Conservation (phyloP, 1,284 basidiomycete genomes). For the Cutaneotrichosporon daszewskae region DNA sequence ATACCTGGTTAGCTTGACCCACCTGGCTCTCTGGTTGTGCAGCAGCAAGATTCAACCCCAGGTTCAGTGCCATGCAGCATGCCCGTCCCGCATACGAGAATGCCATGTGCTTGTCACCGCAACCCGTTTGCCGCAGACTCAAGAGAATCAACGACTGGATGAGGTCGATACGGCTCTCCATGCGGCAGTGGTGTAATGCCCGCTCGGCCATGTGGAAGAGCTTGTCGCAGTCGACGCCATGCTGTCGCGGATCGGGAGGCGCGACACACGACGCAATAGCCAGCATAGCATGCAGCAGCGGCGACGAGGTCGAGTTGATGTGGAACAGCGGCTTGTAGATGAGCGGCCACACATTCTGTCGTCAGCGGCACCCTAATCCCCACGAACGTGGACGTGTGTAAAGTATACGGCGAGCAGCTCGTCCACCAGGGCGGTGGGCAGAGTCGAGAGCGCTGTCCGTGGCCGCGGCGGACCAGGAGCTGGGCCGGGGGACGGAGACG, state of each 20-base stretch:
- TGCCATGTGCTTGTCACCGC: conserved; percentile 46
- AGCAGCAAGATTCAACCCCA: conserved; percentile 45
- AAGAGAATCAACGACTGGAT: conserved; percentile 47
- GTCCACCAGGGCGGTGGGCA: conserved; percentile 26
- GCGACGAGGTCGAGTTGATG: conserved; percentile 26
- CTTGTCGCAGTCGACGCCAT: conserved; percentile 60
- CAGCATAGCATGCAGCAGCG: conserved; percentile 38
- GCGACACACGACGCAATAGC: conserved; percentile 38
- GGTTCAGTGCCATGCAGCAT: conserved; percentile 46
- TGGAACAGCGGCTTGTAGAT: conserved; percentile 44
- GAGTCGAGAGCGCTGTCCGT: no score
- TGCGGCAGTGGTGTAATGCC: conserved; percentile 25
- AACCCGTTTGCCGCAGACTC: conserved; percentile 48
- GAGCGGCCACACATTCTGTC: conserved; percentile 45
- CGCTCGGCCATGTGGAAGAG: conserved; percentile 47
- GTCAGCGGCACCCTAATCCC: not conserved
- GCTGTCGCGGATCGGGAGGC: conserved; percentile 50
- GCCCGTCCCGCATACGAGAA: conserved; percentile 46
- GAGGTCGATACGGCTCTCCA: conserved; percentile 33
- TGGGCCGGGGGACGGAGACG: no score
- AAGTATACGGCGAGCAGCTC: conserved; percentile 39
- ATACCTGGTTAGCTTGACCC: conserved; percentile 25
- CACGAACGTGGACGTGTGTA: conserved; percentile 37
- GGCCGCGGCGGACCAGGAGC: no score
- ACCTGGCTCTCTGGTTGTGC: no score